Conservation (phyloP, 768 basidiomycete genomes). For the Boletus pseudopeckii region DNA sequence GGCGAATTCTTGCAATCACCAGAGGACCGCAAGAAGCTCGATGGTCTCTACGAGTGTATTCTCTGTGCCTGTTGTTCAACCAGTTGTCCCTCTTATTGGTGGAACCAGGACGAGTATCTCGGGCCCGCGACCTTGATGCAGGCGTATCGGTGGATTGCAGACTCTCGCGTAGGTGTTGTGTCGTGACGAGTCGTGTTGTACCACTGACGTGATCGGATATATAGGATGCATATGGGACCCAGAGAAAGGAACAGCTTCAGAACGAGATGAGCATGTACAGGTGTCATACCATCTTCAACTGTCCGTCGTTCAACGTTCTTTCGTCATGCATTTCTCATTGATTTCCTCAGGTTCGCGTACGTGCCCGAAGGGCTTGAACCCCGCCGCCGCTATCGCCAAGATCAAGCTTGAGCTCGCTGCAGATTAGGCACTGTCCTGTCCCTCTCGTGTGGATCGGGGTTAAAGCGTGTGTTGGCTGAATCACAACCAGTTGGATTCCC, state of each 20-base stretch:
- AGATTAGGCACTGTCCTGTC: slow-evolving; percentile 40
- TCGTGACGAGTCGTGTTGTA: background rate
- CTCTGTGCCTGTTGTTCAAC: slow-evolving; percentile 98
- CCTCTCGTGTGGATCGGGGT: background rate
- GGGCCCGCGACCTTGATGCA: slow-evolving; percentile 97
- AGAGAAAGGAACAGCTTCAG: slow-evolving; percentile 89
- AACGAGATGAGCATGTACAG: slow-evolving; percentile 96
- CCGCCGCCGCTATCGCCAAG: slow-evolving; percentile 86
- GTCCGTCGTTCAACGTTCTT: slow-evolving; percentile 38
- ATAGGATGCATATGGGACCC: slow-evolving; percentile 71
- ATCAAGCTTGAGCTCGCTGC: slow-evolving; percentile 89
- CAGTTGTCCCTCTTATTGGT: slow-evolving; percentile 97
- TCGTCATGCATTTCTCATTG: background rate
- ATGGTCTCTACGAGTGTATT: slow-evolving; percentile 97
- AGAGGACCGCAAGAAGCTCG: slow-evolving; percentile 93
- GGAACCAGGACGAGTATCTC: slow-evolving; percentile 99
- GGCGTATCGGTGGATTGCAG: slow-evolving; percentile 97
- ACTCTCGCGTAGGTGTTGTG: slow-evolving; percentile 68
- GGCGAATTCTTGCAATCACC: slow-evolving; percentile 87
- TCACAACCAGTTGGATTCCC: background rate
- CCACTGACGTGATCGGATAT: background rate
- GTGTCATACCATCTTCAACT: slow-evolving; percentile 99
- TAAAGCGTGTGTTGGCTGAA: slow-evolving; percentile 1
- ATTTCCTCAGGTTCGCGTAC: slow-evolving; percentile 68
- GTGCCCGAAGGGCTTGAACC: slow-evolving; percentile 97